Evolutionary conservation across 371 early-diverging fungal species (phyloP).

Genomic region (Mortierella sp.): DNA sequence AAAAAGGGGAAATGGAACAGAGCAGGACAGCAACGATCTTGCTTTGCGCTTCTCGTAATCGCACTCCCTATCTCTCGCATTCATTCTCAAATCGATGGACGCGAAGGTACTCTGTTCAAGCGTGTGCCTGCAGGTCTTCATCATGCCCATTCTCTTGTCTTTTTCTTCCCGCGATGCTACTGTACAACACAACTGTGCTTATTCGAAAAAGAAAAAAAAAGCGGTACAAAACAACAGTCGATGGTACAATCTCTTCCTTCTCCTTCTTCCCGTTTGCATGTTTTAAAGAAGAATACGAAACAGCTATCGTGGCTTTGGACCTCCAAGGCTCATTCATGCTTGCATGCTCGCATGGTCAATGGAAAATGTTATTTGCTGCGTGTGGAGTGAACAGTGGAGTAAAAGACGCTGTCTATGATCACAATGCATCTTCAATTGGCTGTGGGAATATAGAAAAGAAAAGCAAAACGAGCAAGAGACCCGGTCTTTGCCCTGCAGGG

Average conservation of each 20-base stretch:
- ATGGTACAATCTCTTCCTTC: not conserved
- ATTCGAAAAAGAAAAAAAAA: no score
- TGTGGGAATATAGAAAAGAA: not conserved
- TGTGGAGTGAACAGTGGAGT: not conserved
- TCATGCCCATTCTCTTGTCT: not conserved
- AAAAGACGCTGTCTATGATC: not conserved
- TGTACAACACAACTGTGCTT: not conserved
- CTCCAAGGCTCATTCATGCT: not conserved
- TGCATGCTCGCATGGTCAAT: conserved; percentile 4
- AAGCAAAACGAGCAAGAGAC: not conserved
- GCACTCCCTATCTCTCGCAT: no score
- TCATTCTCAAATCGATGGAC: not conserved
- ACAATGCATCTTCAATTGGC: not conserved
- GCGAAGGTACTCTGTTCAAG: not conserved
- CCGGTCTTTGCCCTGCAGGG: not conserved
- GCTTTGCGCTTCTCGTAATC: no score
- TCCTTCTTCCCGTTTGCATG: no score
- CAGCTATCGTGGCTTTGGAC: no score
- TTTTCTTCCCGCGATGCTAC: conserved; percentile 1
- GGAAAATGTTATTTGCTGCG: not conserved
- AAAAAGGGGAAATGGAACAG: no score
- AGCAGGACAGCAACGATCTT: no score
- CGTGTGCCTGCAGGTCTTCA: conserved; percentile 1
- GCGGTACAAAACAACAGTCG: not conserved
- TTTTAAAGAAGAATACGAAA: no score